These are phyloP conservation scores for Byssoonygena ceratinophila DNA, from an alignment of 2,329 filamentous ascomycete species.

Conservation along the genomic window DNA sequence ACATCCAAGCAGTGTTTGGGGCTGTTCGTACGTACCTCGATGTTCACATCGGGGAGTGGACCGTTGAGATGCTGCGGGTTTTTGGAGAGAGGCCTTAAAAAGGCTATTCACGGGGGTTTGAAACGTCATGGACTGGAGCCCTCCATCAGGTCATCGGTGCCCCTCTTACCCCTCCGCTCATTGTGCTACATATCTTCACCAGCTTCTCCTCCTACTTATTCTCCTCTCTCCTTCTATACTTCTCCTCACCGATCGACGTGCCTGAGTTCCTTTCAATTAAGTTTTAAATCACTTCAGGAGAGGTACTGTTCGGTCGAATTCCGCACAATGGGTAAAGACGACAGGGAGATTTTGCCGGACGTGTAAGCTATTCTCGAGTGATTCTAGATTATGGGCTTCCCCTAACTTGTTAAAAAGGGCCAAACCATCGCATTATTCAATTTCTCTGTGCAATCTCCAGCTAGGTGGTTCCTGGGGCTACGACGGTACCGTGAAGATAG, in stretches of 20 bases:
- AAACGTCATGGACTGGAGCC: slow-evolving; percentile 13
- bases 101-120: slow-evolving; percentile 13
- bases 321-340: slow-evolving; percentile 34
- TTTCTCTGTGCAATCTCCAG: slow-evolving; percentile 72
- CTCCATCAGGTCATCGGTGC: neutral
- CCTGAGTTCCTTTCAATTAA: slow-evolving; percentile 16
- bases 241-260: slow-evolving; percentile 13
- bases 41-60: slow-evolving; percentile 8
- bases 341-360: slow-evolving; percentile 40
- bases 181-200: slow-evolving; percentile 7
- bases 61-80: slow-evolving; percentile 7
- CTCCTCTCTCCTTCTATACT: slow-evolving; percentile 17
- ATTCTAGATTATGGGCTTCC: neutral
- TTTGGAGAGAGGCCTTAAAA: slow-evolving; percentile 4
- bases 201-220: slow-evolving; percentile 4
- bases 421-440: slow-evolving; percentile 74
- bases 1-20: neutral
- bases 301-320: slow-evolving; percentile 35
- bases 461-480: slow-evolving; percentile 64
- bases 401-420: slow-evolving; percentile 41
- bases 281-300: slow-evolving; percentile 17
- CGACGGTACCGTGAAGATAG: slow-evolving; percentile 74
- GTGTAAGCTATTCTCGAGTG: slow-evolving; percentile 23
- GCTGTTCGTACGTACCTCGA: slow-evolving; percentile 5
- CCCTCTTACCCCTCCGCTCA: slow-evolving; percentile 11